Conservation (phyloP, 106 monocot genomes). For the Hemerocallis citrina region DNA sequence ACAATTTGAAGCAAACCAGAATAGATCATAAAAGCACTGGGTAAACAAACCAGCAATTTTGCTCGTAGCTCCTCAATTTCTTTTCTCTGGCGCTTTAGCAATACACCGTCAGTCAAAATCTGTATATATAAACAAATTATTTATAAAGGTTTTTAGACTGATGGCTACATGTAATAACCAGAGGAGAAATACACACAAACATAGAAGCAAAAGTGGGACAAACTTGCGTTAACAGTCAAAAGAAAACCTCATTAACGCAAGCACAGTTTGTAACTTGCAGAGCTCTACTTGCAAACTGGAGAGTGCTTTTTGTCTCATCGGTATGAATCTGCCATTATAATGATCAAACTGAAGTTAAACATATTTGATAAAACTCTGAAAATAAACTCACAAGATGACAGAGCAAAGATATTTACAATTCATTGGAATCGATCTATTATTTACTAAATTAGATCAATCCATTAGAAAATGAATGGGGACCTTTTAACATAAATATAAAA, state of each 20-base stretch:
- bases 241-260: constrained; percentile 81
- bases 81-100: constrained; percentile 82
- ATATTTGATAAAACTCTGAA: too few relatives aligned
- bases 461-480: too few relatives aligned
- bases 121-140: constrained; percentile 14
- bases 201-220: constrained; percentile 1
- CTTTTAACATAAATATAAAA: too few relatives aligned
- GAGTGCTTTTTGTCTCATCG: constrained; percentile 96
- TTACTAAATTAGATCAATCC: too few relatives aligned
- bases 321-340: constrained; percentile 51
- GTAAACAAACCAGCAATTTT: constrained; percentile 51
- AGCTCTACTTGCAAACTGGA: constrained; percentile 94
- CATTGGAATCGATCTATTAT: too few relatives aligned
- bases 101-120: constrained; percentile 95
- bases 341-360: too few relatives aligned
- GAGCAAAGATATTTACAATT: too few relatives aligned
- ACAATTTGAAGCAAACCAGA: neutral
- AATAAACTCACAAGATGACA: too few relatives aligned
- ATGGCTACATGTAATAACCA: neutral
- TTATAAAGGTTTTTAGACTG: neutral
- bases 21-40: neutral
- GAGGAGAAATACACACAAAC: neutral
- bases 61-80: constrained; percentile 93
- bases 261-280: constrained; percentile 78
- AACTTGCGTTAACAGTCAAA: constrained; percentile 1